Evolutionary conservation across 768 basidiomycete species (phyloP).

Genomic region (Guyanaporus albipodus): DNA sequence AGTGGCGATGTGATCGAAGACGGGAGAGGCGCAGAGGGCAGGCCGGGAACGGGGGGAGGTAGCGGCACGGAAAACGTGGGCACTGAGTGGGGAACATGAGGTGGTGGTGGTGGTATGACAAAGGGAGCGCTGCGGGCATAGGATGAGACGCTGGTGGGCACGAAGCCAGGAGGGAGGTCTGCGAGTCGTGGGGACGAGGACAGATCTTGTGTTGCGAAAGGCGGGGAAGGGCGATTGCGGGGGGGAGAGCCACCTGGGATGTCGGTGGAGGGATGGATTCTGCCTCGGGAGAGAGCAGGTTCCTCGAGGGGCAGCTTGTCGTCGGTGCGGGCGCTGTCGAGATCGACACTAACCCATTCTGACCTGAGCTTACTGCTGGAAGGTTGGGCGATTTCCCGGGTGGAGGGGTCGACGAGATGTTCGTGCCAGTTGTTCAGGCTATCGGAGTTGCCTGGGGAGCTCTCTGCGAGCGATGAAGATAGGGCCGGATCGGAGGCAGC

Average conservation of each 20-base stretch:
- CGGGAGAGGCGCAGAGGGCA: conserved; percentile 1
- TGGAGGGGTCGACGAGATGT: conserved; percentile 28
- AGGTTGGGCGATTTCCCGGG: conserved; percentile 19
- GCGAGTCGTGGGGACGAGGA: conserved; percentile 18
- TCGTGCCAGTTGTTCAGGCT: conserved; percentile 28
- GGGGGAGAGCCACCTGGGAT: conserved; percentile 16
- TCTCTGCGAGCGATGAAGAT: conserved; percentile 13
- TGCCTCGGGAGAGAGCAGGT: conserved; percentile 8
- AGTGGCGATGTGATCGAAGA: background rate
- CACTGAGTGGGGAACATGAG: conserved; percentile 4
- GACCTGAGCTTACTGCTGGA: conserved; percentile 19
- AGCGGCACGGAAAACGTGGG: conserved; percentile 9
- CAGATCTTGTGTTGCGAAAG: conserved; percentile 3
- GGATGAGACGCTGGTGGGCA: conserved; percentile 22
- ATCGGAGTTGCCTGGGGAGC: conserved; percentile 15
- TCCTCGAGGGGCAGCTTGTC: conserved; percentile 25
- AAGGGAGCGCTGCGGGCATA: conserved; percentile 12
- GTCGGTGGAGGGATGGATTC: conserved; percentile 16
- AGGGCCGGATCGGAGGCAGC: conserved; percentile 41
- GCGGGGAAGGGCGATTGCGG: conserved; percentile 13
- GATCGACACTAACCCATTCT: conserved; percentile 42
- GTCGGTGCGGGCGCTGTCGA: conserved; percentile 34
- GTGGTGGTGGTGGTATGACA: conserved; percentile 19
- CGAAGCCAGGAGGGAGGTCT: conserved; percentile 28
- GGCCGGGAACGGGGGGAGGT: conserved; percentile 14